Conservation (phyloP, 306 rosid species). For the Alnus rubra region DNA sequence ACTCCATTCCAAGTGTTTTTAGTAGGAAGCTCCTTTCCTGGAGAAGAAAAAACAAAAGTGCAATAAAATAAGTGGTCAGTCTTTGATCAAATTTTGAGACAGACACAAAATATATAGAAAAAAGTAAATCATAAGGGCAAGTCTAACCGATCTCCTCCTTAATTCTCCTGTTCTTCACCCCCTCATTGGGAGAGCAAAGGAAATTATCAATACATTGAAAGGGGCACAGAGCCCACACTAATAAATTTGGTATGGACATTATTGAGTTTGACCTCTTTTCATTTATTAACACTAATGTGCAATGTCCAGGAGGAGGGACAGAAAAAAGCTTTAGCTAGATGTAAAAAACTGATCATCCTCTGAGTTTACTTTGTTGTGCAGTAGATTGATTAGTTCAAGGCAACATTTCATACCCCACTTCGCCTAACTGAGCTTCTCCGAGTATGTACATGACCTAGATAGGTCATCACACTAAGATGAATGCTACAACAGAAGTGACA, state of each 20-base stretch:
- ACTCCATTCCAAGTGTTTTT: slow-evolving; percentile 94
- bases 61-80: slow-evolving; percentile 25
- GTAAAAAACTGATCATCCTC: not conserved
- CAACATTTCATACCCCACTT: not conserved
- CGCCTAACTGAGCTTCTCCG: not conserved
- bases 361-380: not conserved
- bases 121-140: slow-evolving; percentile 7
- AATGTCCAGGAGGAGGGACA: not conserved
- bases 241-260: not conserved
- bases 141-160: slow-evolving; percentile 7
- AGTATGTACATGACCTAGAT: not conserved
- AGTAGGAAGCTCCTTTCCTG: slow-evolving; percentile 98
- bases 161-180: not conserved
- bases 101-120: not conserved
- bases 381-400: not conserved
- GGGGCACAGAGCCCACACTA: not conserved
- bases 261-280: not conserved
- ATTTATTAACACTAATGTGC: not conserved
- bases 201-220: not conserved
- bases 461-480: not conserved
- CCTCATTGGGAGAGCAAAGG: not conserved
- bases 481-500: not conserved
- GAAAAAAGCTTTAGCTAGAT: not conserved
- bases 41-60: slow-evolving; percentile 30
- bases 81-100: slow-evolving; percentile 18